phyloP scores from a whole-genome alignment of 495 filamentous ascomycete genomes.

The Talaromyces ruber region DNA sequence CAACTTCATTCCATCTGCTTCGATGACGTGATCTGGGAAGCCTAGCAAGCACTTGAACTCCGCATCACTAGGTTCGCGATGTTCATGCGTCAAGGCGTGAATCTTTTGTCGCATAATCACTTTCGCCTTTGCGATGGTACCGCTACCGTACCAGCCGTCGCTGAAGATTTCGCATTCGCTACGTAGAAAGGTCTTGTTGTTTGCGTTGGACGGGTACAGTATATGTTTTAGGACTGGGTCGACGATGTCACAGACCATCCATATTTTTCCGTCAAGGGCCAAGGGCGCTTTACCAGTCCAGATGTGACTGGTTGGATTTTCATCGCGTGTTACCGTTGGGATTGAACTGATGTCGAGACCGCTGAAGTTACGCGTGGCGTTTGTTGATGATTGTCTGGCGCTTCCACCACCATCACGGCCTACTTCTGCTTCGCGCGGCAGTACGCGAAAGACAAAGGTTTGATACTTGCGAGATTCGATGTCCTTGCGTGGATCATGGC shows the following conservation, averaged over 20 bases:
- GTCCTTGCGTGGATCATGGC: slow-evolving; percentile 73
- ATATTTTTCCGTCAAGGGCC: slow-evolving; percentile 69
- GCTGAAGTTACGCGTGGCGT: slow-evolving; percentile 12
- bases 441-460: slow-evolving; percentile 68
- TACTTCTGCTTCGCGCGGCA: slow-evolving; percentile 72
- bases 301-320: slow-evolving; percentile 42
- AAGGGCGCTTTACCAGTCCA: slow-evolving; percentile 67
- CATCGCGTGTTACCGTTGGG: slow-evolving; percentile 1
- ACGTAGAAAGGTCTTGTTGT: slow-evolving; percentile 23
- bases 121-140: slow-evolving; percentile 69
- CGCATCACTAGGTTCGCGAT: slow-evolving; percentile 30
- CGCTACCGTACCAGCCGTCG: slow-evolving; percentile 77
- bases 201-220: slow-evolving; percentile 16
- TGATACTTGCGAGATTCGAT: slow-evolving; percentile 74
- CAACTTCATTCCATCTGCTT: slow-evolving; percentile 16
- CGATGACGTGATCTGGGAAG: slow-evolving; percentile 34
- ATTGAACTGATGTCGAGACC: slow-evolving; percentile 8
- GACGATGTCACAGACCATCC: slow-evolving; percentile 87
- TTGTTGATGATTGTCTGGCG: slow-evolving; percentile 30
- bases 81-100: slow-evolving; percentile 31
- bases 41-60: slow-evolving; percentile 37
- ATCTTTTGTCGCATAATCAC: slow-evolving; percentile 83
- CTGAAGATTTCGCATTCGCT: slow-evolving; percentile 44
- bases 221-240: slow-evolving; percentile 54
- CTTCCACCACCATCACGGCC: slow-evolving; percentile 61